Evolutionary conservation across 371 early-diverging fungal species (phyloP), one percentile per base, ranked within the genome.

Genomic region (Apophysomyces sp.): DNA sequence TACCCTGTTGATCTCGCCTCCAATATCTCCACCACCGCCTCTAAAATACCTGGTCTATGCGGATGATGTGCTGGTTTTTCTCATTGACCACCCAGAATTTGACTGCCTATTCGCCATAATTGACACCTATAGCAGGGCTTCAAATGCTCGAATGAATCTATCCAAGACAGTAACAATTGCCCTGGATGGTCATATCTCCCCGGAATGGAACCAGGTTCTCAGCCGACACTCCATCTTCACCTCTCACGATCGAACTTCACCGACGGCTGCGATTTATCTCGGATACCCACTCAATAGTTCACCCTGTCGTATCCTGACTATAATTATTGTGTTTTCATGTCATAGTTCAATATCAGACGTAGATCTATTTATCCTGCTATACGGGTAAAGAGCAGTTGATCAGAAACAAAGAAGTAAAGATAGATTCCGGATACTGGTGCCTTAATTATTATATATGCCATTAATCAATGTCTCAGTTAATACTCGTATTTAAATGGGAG

Each of bases 271-370:
- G 7, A 24, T 24, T 0, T 68, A 71, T 44, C 53, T 70, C 0
- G 74, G 74, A 0, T 74, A 57, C 31, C 68, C 71, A 0, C 31
- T 66, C 8, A 31, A n/a, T n/a, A n/a, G n/a, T n/a, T n/a, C n/a
- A n/a, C n/a, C n/a, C n/a, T n/a, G n/a, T n/a, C n/a, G n/a, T n/a
- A n/a, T n/a, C n/a, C n/a, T n/a, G n/a, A n/a, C n/a, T n/a, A n/a
- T n/a, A n/a, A n/a, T n/a, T n/a, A n/a, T n/a, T n/a, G n/a, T n/a
- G n/a, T n/a, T n/a, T n/a, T 34, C 9, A 18, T 60, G 0, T 64
- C 64, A 6, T 56, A 15, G 29, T n/a, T n/a, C n/a, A n/a, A n/a
- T n/a, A n/a, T n/a, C n/a, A n/a, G n/a, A n/a, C n/a, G n/a, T n/a
- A n/a, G n/a, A n/a, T n/a, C n/a, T n/a, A n/a, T n/a, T n/a, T n/a